Evolutionary conservation across 2,329 filamentous ascomycete genomes (phyloP).

Genomic region (Cladobotryum mycophilum): DNA sequence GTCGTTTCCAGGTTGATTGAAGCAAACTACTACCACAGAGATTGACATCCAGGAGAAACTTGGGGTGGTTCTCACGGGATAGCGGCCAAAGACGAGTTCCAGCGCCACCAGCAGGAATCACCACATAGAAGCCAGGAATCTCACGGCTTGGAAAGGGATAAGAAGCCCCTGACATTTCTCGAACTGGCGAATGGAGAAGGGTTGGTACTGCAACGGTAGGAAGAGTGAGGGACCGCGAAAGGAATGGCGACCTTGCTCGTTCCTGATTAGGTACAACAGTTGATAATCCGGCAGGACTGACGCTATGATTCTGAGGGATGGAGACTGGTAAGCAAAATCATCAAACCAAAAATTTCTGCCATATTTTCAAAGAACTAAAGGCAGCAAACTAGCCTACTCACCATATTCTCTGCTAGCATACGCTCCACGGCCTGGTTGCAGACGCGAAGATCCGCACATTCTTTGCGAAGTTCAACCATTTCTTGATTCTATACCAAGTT

Average conservation of each 20-base stretch:
- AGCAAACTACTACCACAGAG: slow-evolving; percentile 21
- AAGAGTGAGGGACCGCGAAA: slow-evolving; percentile 4
- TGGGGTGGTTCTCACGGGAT: slow-evolving; percentile 23
- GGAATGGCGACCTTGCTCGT: slow-evolving; percentile 8
- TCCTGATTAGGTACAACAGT: slow-evolving; percentile 3
- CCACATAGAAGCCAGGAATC: slow-evolving; percentile 22
- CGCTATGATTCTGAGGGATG: slow-evolving; percentile 3
- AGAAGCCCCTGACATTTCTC: slow-evolving; percentile 5
- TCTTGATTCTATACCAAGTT: slow-evolving; percentile 15
- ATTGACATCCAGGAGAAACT: slow-evolving; percentile 21
- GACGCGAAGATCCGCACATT: slow-evolving; percentile 19
- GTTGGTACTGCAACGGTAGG: slow-evolving; percentile 11
- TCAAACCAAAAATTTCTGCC: not conserved
- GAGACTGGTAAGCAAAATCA: not conserved
- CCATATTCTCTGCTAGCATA: slow-evolving; percentile 17
- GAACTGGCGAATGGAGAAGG: slow-evolving; percentile 4
- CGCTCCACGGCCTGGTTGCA: slow-evolving; percentile 18
- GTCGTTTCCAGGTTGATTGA: slow-evolving; percentile 21
- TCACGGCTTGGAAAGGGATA: slow-evolving; percentile 15
- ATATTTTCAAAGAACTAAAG: not conserved
- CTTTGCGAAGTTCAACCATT: slow-evolving; percentile 17
- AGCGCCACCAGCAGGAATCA: slow-evolving; percentile 22
- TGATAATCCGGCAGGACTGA: slow-evolving; percentile 5
- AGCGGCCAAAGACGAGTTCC: slow-evolving; percentile 23
- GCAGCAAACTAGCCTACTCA: slow-evolving; percentile 5